Percentiles rank a stretch among this genome's conserved stretches.
phyloP scores from a whole-genome alignment of 1,284 basidiomycete genomes.

The Trichosporon inkin region DNA sequence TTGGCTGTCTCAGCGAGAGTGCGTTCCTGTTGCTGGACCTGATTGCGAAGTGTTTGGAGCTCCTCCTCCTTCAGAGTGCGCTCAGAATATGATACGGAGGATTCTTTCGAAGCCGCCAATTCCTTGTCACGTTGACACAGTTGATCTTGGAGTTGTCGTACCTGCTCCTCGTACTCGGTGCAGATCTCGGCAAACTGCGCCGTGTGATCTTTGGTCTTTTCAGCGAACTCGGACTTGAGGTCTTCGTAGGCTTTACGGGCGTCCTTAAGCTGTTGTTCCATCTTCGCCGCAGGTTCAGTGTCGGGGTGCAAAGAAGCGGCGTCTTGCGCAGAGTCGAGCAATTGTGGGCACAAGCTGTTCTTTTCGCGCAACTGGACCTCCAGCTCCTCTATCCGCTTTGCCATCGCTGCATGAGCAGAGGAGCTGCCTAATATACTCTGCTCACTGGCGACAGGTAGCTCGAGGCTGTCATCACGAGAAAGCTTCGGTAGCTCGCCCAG shows the following conservation, averaged over 20 bases:
- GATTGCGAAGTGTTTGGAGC: not conserved
- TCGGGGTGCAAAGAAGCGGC: not conserved
- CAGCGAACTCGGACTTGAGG: slow-evolving; percentile 34
- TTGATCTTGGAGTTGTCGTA: slow-evolving; percentile 29
- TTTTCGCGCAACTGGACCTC: slow-evolving; percentile 33
- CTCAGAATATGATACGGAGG: not conserved
- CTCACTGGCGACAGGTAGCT: not conserved
- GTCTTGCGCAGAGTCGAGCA: not conserved
- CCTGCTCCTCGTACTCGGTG: slow-evolving; percentile 34
- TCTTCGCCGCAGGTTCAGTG: not conserved
- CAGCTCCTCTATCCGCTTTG: slow-evolving; percentile 24
- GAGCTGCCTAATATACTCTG: not conserved
- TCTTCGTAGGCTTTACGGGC: slow-evolving; percentile 23
- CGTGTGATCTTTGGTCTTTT: slow-evolving; percentile 41
- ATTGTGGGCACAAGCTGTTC: slow-evolving; percentile 26
- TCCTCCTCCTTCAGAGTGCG: not conserved
- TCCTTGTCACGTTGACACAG: slow-evolving; percentile 2
- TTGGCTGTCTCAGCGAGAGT: no score
- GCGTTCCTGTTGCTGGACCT: not conserved
- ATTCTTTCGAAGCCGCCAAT: not conserved
- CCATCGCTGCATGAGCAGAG: not conserved
- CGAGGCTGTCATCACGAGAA: slow-evolving; percentile 1
- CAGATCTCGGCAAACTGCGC: slow-evolving; percentile 42
- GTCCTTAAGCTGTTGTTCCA: slow-evolving; percentile 25
- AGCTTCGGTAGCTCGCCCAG: not conserved